phyloP scores from a whole-genome alignment of 2,329 filamentous ascomycete genomes.

The Aspergillus sp. region DNA sequence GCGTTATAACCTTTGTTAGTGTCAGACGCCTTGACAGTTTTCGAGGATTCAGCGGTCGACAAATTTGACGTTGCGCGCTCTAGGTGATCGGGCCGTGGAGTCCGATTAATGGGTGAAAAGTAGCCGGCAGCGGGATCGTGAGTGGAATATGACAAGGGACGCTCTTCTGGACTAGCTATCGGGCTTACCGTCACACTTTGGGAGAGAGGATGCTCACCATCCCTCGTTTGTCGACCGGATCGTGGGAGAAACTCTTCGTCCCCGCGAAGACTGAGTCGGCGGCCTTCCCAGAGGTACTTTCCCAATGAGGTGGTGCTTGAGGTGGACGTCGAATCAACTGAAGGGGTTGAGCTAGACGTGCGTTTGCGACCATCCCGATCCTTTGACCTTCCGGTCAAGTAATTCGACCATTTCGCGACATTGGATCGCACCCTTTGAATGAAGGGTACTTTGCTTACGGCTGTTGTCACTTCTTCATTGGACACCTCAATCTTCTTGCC shows the following conservation, averaged over 20 bases:
- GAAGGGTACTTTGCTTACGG: constrained; percentile 85
- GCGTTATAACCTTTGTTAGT: constrained; percentile 21
- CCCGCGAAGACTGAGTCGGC: constrained; percentile 55
- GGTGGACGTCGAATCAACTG: constrained; percentile 55
- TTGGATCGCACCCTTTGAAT: constrained; percentile 81
- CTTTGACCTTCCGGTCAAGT: constrained; percentile 47
- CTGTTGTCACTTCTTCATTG: constrained; percentile 81
- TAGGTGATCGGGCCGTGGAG: constrained; percentile 38
- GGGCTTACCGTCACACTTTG: constrained; percentile 73
- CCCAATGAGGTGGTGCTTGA: constrained; percentile 57
- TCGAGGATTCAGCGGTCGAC: constrained; percentile 48
- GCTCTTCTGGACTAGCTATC: constrained; percentile 41
- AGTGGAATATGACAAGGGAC: constrained; percentile 39
- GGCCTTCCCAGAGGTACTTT: constrained; percentile 49
- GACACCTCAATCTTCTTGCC: constrained; percentile 90
- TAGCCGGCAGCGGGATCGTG: constrained; percentile 17
- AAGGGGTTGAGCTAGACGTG: constrained; percentile 55
- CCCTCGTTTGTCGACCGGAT: constrained; percentile 49
- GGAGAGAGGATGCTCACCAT: constrained; percentile 70
- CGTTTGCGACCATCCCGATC: constrained; percentile 48
- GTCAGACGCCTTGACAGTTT: constrained; percentile 42
- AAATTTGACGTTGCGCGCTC: constrained; percentile 43
- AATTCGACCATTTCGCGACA: constrained; percentile 65
- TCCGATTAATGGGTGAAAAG: constrained; percentile 22
- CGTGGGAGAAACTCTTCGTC: constrained; percentile 55